These are phyloP conservation scores for Phytophthora megakarya DNA, from an alignment of 352 stramenopile genomes.

Conservation along the genomic window DNA sequence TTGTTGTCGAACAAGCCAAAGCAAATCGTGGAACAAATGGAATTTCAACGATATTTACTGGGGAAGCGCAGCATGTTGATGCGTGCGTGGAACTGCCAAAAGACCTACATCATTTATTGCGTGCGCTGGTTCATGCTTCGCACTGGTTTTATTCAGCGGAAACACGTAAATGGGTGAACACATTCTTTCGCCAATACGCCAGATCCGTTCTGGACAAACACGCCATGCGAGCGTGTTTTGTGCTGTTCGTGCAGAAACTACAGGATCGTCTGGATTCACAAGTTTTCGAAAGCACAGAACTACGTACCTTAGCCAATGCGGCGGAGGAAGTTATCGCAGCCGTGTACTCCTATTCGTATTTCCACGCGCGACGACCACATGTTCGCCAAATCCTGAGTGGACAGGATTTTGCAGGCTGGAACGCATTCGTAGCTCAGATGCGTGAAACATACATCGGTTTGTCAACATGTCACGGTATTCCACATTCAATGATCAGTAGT, in stretches of 20 bases:
- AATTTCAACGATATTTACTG: too few relatives aligned
- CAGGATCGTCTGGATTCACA: constrained; percentile 53
- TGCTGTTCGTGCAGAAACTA: constrained; percentile 46
- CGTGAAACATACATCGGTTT: constrained; percentile 61
- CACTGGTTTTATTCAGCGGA: constrained; percentile 65
- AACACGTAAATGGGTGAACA: constrained; percentile 45
- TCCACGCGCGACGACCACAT: constrained; percentile 43
- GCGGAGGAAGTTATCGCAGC: constrained; percentile 68
- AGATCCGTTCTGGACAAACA: constrained; percentile 46
- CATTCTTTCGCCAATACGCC: constrained; percentile 51
- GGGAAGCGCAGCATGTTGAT: neutral
- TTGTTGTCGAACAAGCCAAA: constrained; percentile 40
- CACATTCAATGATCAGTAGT: too few relatives aligned
- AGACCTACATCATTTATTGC: constrained; percentile 50
- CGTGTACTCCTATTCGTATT: constrained; percentile 61
- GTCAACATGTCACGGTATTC: too few relatives aligned
- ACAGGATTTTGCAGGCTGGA: constrained; percentile 62
- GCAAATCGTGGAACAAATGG: too few relatives aligned
- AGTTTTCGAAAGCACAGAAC: constrained; percentile 46
- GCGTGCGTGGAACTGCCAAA: constrained; percentile 14
- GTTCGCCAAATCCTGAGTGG: constrained; percentile 58
- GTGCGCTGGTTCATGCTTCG: constrained; percentile 24
- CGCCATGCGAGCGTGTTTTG: constrained; percentile 47
- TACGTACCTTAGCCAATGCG: constrained; percentile 48
- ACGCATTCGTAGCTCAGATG: constrained; percentile 63